A percentile compares a stretch with the other conserved stretches of the same genome.
phyloP scores from a whole-genome alignment of 2,329 filamentous ascomycete species.

The Pezicula rhizophila region DNA sequence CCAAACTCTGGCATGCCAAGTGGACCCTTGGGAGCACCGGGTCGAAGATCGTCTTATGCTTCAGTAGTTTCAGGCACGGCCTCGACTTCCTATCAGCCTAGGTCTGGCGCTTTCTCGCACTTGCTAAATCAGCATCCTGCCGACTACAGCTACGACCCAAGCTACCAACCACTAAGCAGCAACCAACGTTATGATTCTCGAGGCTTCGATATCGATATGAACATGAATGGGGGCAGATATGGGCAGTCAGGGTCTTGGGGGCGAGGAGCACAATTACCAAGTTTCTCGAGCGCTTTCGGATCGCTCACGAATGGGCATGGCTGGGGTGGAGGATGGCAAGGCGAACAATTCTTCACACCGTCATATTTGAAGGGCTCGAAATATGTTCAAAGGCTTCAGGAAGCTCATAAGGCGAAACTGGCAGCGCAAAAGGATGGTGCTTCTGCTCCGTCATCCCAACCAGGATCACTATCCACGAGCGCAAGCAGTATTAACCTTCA shows the following conservation, averaged over 20 bases:
- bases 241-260: constrained; percentile 21
- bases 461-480: constrained; percentile 45
- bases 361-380: constrained; percentile 75
- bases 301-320: constrained; percentile 21
- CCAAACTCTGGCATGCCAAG: constrained; percentile 27
- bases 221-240: constrained; percentile 17
- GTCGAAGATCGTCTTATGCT: constrained; percentile 54
- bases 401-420: constrained; percentile 58
- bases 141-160: constrained; percentile 21
- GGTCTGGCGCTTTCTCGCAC: constrained; percentile 26
- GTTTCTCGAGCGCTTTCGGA: constrained; percentile 27
- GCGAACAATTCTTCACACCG: constrained; percentile 65
- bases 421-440: constrained; percentile 37
- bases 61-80: constrained; percentile 51
- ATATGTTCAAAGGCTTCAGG: constrained; percentile 71
- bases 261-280: constrained; percentile 23
- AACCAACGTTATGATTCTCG: constrained; percentile 19
- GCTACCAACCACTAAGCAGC: constrained; percentile 14
- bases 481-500: constrained; percentile 48
- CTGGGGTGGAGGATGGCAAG: constrained; percentile 12
- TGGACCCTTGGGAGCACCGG: constrained; percentile 31
- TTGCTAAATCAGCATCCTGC: constrained; percentile 18
- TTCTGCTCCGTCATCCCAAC: constrained; percentile 37
- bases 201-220: constrained; percentile 21
- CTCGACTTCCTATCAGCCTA: constrained; percentile 17